These are phyloP conservation scores for Paratinospora sagittata DNA, from an alignment of 164 flowering plant genomes.

Conservation along the genomic window DNA sequence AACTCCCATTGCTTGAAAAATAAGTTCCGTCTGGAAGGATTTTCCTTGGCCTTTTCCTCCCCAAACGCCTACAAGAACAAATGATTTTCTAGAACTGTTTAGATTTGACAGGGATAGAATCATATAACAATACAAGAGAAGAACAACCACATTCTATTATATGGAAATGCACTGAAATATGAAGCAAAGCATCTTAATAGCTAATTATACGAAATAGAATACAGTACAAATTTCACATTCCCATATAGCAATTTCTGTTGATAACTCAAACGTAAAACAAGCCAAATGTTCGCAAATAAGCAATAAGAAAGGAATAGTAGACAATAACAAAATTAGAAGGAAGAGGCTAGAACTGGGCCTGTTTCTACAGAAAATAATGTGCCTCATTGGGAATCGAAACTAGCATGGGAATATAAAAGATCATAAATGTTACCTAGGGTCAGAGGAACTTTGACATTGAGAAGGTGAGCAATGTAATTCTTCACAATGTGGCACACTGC, in stretches of 20 bases:
- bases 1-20: conserved; percentile 82
- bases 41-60: conserved; percentile 99
- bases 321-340: no score
- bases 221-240: neutral
- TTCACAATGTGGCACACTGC: conserved; percentile 87
- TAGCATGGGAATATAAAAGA: neutral
- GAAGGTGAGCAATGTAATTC: conserved; percentile 75
- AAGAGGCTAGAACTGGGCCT: neutral
- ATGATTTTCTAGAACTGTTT: neutral
- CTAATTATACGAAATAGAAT: neutral
- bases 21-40: conserved; percentile 90
- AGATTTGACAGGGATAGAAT: neutral
- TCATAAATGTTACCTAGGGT: conserved; percentile 51
- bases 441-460: conserved; percentile 71
- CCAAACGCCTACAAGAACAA: conserved; percentile 65
- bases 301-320: neutral
- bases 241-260: neutral
- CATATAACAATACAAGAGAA: neutral
- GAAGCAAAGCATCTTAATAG: neutral
- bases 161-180: neutral
- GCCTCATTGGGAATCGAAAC: neutral
- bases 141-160: neutral
- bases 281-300: neutral
- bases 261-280: neutral
- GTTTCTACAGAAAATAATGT: neutral